These are phyloP conservation scores for Trichosanthes truncata DNA, from an alignment of 306 rosid genomes.

Conservation along the genomic window DNA sequence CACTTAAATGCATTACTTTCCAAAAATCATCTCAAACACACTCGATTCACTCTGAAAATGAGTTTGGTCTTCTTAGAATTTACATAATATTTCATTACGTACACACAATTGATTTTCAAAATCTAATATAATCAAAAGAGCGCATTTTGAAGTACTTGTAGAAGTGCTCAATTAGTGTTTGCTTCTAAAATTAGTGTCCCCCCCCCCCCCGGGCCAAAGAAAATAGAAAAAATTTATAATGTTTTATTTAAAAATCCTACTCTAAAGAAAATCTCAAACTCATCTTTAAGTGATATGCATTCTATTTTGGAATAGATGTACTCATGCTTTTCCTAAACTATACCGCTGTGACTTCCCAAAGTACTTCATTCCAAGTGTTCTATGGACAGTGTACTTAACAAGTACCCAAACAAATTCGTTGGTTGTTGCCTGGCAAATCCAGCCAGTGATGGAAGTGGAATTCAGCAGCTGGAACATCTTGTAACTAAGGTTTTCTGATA, in stretches of 20 bases:
- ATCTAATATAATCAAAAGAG: not conserved
- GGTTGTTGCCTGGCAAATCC: conserved; percentile 98
- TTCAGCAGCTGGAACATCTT: conserved; percentile 60
- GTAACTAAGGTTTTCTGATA: conserved; percentile 43
- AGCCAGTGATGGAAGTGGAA: conserved; percentile 65
- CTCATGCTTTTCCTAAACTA: not conserved
- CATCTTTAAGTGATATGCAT: too few relatives aligned
- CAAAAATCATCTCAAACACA: not conserved
- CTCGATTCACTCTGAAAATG: not conserved
- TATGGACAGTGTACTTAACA: conserved; percentile 57
- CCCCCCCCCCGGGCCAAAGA: too few relatives aligned
- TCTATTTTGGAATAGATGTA: not conserved
- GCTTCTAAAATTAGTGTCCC: too few relatives aligned
- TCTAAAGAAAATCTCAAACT: too few relatives aligned
- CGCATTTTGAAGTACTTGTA: not conserved
- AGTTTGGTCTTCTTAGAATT: not conserved
- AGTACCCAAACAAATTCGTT: conserved; percentile 64
- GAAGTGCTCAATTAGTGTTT: not conserved
- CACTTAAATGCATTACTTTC: not conserved
- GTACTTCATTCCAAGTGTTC: not conserved
- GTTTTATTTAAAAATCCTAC: too few relatives aligned
- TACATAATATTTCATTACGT: not conserved
- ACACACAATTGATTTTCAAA: not conserved
- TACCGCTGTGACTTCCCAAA: not conserved
- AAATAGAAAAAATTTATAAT: too few relatives aligned